Conservation (phyloP, 768 basidiomycete genomes). For the Mycena rebaudengoi region DNA sequence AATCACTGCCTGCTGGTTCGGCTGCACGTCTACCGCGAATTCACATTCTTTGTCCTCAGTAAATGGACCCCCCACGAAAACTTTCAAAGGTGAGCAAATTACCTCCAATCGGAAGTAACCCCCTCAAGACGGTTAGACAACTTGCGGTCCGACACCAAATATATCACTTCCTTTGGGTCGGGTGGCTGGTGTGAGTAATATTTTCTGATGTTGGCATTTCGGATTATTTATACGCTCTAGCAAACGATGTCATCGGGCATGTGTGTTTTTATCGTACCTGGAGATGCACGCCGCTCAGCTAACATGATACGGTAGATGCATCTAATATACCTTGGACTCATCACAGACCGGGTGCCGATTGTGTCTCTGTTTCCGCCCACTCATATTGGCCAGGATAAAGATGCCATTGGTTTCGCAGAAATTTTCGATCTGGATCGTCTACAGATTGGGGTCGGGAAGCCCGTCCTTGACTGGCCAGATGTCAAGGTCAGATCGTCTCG, state of each 20-base stretch:
- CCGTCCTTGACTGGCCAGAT: conserved; percentile 47
- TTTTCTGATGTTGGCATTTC: background rate
- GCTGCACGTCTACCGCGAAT: background rate
- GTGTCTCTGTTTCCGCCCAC: conserved; percentile 43
- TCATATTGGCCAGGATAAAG: conserved; percentile 28
- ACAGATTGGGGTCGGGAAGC: conserved; percentile 31
- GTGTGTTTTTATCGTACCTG: background rate
- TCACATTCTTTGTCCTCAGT: background rate
- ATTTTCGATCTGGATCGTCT: conserved; percentile 46
- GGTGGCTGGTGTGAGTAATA: conserved; percentile 50
- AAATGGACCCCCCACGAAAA: conserved; percentile 46
- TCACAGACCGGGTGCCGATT: conserved; percentile 45
- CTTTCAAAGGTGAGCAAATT: conserved; percentile 46
- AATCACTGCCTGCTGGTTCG: too few species aligned
- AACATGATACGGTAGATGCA: conserved; percentile 35
- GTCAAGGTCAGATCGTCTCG: conserved; percentile 37
- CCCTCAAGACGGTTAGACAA: conserved; percentile 42
- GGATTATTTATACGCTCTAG: conserved; percentile 13
- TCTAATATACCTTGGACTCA: conserved; percentile 43
- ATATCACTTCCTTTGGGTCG: conserved; percentile 57
- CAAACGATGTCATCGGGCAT: conserved; percentile 5
- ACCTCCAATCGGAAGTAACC: background rate
- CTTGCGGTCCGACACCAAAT: conserved; percentile 50
- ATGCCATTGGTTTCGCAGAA: conserved; percentile 39
- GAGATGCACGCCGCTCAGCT: background rate